A percentile compares a stretch with the other conserved stretches of the same genome.
Evolutionary conservation across 2,329 filamentous ascomycete genomes (phyloP).

Genomic region (Diplodia scrobiculata): DNA sequence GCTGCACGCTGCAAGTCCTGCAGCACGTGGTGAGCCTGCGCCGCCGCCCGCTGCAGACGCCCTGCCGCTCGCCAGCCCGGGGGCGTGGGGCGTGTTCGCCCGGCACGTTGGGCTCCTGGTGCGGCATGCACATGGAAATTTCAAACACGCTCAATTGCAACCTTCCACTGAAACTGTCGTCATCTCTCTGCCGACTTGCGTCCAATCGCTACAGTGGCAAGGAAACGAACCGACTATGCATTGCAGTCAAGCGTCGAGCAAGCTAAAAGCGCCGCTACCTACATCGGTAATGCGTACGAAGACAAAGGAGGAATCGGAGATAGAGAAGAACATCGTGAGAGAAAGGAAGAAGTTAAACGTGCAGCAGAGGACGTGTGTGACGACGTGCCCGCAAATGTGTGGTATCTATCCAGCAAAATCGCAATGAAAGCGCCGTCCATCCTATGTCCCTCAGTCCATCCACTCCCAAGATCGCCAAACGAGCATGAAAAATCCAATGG

Average conservation of each 20-base stretch:
- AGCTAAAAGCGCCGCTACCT: not conserved
- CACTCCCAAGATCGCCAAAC: conserved; percentile 4
- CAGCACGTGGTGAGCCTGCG: not conserved
- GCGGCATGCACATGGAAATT: not conserved
- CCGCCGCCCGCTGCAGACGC: not conserved
- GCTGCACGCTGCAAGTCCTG: conserved; percentile 18
- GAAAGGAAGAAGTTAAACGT: conserved; percentile 11
- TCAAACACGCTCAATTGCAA: not conserved
- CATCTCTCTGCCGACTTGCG: not conserved
- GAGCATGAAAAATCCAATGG: conserved; percentile 11
- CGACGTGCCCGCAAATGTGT: conserved; percentile 20
- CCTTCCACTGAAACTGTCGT: not conserved
- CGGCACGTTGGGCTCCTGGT: too few species aligned
- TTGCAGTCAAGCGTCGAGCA: conserved; percentile 4
- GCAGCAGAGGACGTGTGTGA: conserved; percentile 21
- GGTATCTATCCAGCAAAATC: conserved; percentile 23
- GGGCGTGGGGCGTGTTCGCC: too few species aligned
- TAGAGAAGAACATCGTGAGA: not conserved
- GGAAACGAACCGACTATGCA: not conserved
- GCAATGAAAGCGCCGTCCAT: conserved; percentile 12
- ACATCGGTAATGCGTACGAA: not conserved
- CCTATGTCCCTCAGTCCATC: conserved; percentile 4
- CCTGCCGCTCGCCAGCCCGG: too few species aligned
- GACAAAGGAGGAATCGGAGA: not conserved
- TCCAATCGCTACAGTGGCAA: too few species aligned